These are phyloP conservation scores for Nannochloropsis limnetica DNA, from an alignment of 352 stramenopile genomes.

Conservation along the genomic window DNA sequence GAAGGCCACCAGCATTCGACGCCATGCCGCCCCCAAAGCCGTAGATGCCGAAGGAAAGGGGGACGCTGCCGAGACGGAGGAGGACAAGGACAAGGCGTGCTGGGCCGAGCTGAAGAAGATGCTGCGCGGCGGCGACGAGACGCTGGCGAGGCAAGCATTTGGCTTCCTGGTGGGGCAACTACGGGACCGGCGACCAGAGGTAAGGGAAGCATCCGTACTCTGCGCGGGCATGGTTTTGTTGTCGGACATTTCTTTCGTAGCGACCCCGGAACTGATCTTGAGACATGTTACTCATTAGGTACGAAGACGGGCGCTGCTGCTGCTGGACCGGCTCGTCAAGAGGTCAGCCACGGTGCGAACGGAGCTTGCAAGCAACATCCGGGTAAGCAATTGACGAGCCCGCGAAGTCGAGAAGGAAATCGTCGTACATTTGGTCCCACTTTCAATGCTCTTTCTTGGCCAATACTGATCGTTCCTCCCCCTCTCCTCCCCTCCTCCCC, in stretches of 20 bases:
- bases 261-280: background rate
- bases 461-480: background rate
- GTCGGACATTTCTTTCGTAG: background rate
- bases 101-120: slow-evolving; percentile 25
- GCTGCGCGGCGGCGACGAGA: slow-evolving; percentile 1
- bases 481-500: background rate
- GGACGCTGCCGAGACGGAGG: background rate
- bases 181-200: background rate
- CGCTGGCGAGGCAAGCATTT: slow-evolving; percentile 23
- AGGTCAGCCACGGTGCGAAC: background rate
- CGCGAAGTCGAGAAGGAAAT: no score
- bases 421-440: no score
- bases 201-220: background rate
- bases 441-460: no score
- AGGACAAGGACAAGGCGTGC: background rate
- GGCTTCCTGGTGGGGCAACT: background rate
- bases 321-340: background rate
- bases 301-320: background rate
- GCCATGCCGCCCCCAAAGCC: background rate
- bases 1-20: background rate
- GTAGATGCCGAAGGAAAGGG: background rate
- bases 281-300: background rate
- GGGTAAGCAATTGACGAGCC: background rate
- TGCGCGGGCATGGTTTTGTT: background rate
- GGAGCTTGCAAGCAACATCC: slow-evolving; percentile 17